Base-by-base conservation (phyloP, 225 moss, liverwort and hornwort genomes). In the Rhytidiadelphus loreus region DNA sequence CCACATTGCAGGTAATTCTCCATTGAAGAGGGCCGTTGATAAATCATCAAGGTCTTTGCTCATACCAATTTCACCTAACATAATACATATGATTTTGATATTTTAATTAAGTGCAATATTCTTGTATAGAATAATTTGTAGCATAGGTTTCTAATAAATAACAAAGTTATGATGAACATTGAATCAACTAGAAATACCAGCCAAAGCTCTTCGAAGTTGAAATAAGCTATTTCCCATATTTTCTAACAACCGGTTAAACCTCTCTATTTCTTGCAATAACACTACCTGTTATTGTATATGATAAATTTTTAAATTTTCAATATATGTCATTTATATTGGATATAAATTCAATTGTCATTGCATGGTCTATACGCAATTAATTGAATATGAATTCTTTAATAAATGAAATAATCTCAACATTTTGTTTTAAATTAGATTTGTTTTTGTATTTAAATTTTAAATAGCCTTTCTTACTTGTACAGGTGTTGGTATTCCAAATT, bases 31-130 rank as follows among this genome's bases (percentile, higher is more conserved):
- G 77, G 98, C 39, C 22, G 92, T 95, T 79, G 97, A 96, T 43
- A 98, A 89, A 65, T 98, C 96, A 80, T 98, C 98, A 33, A 98
- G 92, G 63, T 98, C 98, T 88, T 97, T 98, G 74, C 95, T 97
- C 98, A 97, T 95, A 58, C 97, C 97, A 86, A 97, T 98, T 82
- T 98, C 96, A 83, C 94, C 94, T 94, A 65, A 11, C 3, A 33
- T 25, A 6, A 35, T 57, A 21, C 30, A 33, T 3, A 63, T 33
- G 8, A 58, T 15, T 72, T 43, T 83, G 1, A 53, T 6, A 22
- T 24, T 17, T 66, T 35, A 37, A 8, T 68, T 74, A 41, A 20
- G 9, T 29, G 1, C 1, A n/a, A 3, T 55, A 16, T 53, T 37
- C 9, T 77, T 53, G 7, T 15, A 3, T 22, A 7, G 37, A 5